A percentile compares a stretch with the other conserved stretches of the same genome.
phyloP scores from a whole-genome alignment of 2,329 filamentous ascomycete species.

The Chlorencoelia australis region DNA sequence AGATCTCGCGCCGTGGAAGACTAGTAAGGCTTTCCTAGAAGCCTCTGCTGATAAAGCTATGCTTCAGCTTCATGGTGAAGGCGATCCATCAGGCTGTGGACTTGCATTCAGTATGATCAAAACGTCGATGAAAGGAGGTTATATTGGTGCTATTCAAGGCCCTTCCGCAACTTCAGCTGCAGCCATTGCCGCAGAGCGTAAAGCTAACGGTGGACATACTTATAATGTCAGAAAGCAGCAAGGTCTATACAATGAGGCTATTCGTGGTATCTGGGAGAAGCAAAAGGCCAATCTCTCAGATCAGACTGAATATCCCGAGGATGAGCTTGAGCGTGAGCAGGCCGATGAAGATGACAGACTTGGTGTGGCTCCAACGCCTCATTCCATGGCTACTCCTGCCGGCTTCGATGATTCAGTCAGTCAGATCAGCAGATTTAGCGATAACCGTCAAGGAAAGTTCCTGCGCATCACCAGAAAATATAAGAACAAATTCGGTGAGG shows the following conservation, averaged over 20 bases:
- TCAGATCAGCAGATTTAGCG: constrained; percentile 59
- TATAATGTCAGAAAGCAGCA: constrained; percentile 97
- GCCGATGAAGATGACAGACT: constrained; percentile 44
- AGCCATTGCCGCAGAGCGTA: constrained; percentile 61
- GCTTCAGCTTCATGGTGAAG: constrained; percentile 87
- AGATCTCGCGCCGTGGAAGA: constrained; percentile 91
- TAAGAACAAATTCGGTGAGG: constrained; percentile 52
- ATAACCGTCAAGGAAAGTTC: constrained; percentile 56
- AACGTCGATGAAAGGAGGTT: constrained; percentile 97
- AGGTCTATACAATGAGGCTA: constrained; percentile 81
- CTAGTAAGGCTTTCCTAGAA: constrained; percentile 91
- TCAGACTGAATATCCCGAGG: constrained; percentile 54
- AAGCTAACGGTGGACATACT: constrained; percentile 84
- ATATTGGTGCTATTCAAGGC: constrained; percentile 67
- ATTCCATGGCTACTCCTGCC: constrained; percentile 54
- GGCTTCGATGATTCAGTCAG: constrained; percentile 67
- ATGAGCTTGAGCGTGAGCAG: constrained; percentile 32
- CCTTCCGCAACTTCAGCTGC: constrained; percentile 62
- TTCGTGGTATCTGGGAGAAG: constrained; percentile 83
- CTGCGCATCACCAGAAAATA: constrained; percentile 65
- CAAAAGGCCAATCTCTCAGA: constrained; percentile 74
- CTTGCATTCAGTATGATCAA: constrained; percentile 96
- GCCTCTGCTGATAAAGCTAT: constrained; percentile 93
- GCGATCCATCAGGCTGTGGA: constrained; percentile 87
- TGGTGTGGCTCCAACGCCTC: constrained; percentile 45